These are phyloP conservation scores for Pseudogymnoascus sp. DNA, from an alignment of 2,329 filamentous ascomycete species.

Conservation along the genomic window DNA sequence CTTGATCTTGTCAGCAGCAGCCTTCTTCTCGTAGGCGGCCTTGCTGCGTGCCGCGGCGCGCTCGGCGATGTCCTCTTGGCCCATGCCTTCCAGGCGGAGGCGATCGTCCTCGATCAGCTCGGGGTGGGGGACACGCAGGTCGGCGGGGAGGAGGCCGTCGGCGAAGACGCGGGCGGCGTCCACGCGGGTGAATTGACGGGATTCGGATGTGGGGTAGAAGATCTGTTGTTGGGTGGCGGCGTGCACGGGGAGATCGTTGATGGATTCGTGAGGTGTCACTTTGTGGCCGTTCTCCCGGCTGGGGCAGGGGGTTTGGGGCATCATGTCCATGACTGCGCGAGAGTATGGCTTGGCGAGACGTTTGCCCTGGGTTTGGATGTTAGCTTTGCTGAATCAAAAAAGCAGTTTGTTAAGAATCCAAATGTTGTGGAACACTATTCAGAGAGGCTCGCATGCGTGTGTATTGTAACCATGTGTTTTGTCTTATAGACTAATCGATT, in stretches of 20 bases:
- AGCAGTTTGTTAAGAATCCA: slow-evolving; percentile 10
- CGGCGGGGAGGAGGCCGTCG: slow-evolving; percentile 50
- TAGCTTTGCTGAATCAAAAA: slow-evolving; percentile 19
- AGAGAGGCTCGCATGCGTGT: slow-evolving; percentile 70
- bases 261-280: slow-evolving; percentile 39
- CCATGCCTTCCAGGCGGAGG: slow-evolving; percentile 30
- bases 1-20: slow-evolving; percentile 14
- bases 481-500: slow-evolving; percentile 99
- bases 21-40: slow-evolving; percentile 29
- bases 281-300: slow-evolving; percentile 20
- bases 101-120: slow-evolving; percentile 46
- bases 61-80: slow-evolving; percentile 25
- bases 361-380: slow-evolving; percentile 53
- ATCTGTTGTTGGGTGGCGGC: slow-evolving; percentile 54
- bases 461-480: slow-evolving; percentile 75
- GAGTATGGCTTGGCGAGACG: slow-evolving; percentile 69
- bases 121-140: slow-evolving; percentile 54
- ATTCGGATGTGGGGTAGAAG: slow-evolving; percentile 58
- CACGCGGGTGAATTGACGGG: slow-evolving; percentile 53
- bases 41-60: slow-evolving; percentile 28
- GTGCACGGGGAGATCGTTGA: slow-evolving; percentile 60
- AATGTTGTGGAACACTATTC: slow-evolving; percentile 35
- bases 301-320: slow-evolving; percentile 62
- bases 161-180: slow-evolving; percentile 61
- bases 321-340: slow-evolving; percentile 68